Evolutionary conservation across 495 filamentous ascomycete genomes (phyloP), one percentile per base, ranked within the genome.

Genomic region (Podospora tetraspora): DNA sequence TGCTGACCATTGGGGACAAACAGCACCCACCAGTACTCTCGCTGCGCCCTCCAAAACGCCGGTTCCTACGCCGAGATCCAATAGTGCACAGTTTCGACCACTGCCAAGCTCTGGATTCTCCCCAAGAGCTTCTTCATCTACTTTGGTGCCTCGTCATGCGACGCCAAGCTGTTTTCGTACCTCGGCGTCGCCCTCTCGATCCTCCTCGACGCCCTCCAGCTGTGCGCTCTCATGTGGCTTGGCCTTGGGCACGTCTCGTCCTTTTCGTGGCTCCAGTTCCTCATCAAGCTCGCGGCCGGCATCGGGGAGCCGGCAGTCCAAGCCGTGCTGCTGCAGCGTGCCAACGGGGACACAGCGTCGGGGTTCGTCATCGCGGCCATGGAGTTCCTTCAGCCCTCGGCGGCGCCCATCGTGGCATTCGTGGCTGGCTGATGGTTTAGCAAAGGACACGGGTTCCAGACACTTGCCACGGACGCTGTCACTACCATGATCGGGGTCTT

Each of bases 191-290:
- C 37, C 63, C 56, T 57, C 34, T 66, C 63, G 37, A 66, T 66
- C 63, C 13, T 59, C 13, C 63, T 66, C 63, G 43, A 66, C 22
- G n/a, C 27, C 63, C 63, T 66, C 22, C 52, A 66, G 2, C 29
- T 59, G 19, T 23, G 22, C 63, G 63, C 52, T 3, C 16, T 58
- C 16, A 57, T 66, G 63, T 66, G 25, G 19, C 37, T 66, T 3
- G 19, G 37, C 37, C 58, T 27, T 10, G 43, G 21, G 22, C 7
- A 11, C 56, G 13, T 16, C 23, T 66, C 63, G 16, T 52, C 43
- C 3, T 66, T 66, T 29, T 24, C 13, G 37, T 66, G 63, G 63
- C 63, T 66, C 12, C 63, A 66, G 25, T 58, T 66, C 63, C 63
- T 66, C 21, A 16, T 66, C 63, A 66, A 66, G 37, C 43, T 66